These are phyloP conservation scores for Aspergillus sp. DNA, from an alignment of 2,329 filamentous ascomycete species.

Conservation along the genomic window DNA sequence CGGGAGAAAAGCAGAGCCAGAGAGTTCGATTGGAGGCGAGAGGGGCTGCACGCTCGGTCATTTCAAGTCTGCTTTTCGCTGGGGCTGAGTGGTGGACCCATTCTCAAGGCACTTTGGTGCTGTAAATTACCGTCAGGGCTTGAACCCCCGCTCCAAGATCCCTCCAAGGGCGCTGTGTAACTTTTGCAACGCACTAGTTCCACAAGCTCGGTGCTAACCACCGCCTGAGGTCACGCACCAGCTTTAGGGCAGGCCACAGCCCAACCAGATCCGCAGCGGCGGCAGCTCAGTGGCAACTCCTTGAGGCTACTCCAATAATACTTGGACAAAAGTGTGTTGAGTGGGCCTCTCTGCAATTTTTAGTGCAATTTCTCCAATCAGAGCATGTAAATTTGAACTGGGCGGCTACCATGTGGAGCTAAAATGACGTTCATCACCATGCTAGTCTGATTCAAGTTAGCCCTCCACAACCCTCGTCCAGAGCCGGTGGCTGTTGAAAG, in stretches of 20 bases:
- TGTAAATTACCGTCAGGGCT: conserved; percentile 17
- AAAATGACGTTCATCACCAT: conserved; percentile 23
- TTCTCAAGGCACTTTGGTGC: conserved; percentile 18
- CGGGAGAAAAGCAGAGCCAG: conserved; percentile 24
- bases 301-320: conserved; percentile 20
- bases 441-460: conserved; percentile 20
- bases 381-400: background rate
- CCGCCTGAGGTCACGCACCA: conserved; percentile 28
- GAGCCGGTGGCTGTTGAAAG: conserved; percentile 12
- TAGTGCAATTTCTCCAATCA: conserved; percentile 16
- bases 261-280: conserved; percentile 25
- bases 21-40: conserved; percentile 27
- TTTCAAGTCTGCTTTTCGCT: conserved; percentile 21
- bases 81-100: conserved; percentile 34
- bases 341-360: conserved; percentile 20
- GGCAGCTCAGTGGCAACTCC: conserved; percentile 28
- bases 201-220: conserved; percentile 20
- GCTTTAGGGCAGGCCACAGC: conserved; percentile 20
- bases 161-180: conserved; percentile 13
- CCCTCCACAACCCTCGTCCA: conserved; percentile 16
- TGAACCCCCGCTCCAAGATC: background rate
- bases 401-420: conserved; percentile 21
- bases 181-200: conserved; percentile 17
- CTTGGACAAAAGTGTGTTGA: background rate
- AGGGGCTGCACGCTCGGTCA: conserved; percentile 33